Evolutionary conservation across 176 grass and related monocot genomes (phyloP).

Genomic region (Calamus simplicifolius): DNA sequence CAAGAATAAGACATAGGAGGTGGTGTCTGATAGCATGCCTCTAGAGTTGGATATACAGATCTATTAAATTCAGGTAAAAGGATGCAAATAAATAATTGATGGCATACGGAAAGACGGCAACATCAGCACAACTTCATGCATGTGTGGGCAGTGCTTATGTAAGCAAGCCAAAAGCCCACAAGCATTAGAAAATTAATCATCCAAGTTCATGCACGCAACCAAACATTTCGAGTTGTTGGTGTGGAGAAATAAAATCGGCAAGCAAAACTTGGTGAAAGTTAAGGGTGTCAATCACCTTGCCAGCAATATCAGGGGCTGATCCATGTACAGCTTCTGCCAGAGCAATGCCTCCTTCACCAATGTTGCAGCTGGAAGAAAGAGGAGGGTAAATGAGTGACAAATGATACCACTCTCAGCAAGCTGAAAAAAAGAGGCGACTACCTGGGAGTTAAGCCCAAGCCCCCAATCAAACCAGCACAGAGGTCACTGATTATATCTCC

Average conservation of each 20-base stretch:
- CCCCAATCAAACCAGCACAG: slow-evolving; percentile 89
- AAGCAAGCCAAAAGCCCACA: too few relatives aligned
- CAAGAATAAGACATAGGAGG: background rate
- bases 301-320: slow-evolving; percentile 95
- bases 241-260: background rate
- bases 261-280: background rate
- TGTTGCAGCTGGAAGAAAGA: slow-evolving; percentile 58
- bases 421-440: slow-evolving; percentile 22
- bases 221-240: too few relatives aligned
- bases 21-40: background rate
- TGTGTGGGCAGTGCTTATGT: too few relatives aligned
- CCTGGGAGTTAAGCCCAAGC: slow-evolving; percentile 93
- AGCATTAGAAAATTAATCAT: too few relatives aligned
- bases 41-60: background rate
- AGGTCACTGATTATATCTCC: slow-evolving; percentile 99
- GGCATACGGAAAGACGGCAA: too few relatives aligned
- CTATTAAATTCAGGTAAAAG: too few relatives aligned
- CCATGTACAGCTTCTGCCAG: slow-evolving; percentile 96
- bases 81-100: too few relatives aligned
- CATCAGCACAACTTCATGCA: too few relatives aligned
- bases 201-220: too few relatives aligned
- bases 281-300: slow-evolving; percentile 44
- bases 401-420: background rate
- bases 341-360: slow-evolving; percentile 96
- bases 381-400: background rate